phyloP scores from a whole-genome alignment of 164 flowering plant genomes.

The Paratinospora sagittata region DNA sequence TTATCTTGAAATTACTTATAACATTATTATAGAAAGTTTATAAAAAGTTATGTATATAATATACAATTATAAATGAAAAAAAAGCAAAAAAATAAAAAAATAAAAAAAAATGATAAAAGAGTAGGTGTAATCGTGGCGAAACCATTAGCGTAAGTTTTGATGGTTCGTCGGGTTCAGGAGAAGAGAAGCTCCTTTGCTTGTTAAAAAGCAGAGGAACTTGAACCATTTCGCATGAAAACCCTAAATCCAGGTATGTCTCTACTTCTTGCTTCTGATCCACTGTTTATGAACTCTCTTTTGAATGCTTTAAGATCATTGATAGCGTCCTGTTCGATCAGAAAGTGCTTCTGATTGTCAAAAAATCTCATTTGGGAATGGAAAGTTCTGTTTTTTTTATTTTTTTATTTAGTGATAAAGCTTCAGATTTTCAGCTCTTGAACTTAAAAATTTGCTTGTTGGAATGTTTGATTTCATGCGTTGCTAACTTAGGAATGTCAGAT shows the following conservation, averaged over 20 bases:
- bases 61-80: no score
- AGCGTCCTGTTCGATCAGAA: background rate
- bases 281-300: no score
- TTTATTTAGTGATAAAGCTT: background rate
- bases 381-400: background rate
- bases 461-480: background rate
- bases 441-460: background rate
- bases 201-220: background rate
- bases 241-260: conserved; percentile 1
- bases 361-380: background rate
- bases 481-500: no score
- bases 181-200: background rate
- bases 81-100: no score
- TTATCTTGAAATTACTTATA: no score
- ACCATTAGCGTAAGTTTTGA: conserved; percentile 2
- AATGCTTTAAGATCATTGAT: background rate
- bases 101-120: background rate
- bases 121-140: conserved; percentile 8
- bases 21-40: no score
- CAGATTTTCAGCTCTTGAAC: background rate
- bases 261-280: background rate
- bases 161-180: no score
- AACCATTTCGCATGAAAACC: background rate
- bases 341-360: background rate
- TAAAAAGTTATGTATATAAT: no score